Base-by-base conservation (phyloP, 257 asterid genomes). In the Thymus mandschuricus region DNA sequence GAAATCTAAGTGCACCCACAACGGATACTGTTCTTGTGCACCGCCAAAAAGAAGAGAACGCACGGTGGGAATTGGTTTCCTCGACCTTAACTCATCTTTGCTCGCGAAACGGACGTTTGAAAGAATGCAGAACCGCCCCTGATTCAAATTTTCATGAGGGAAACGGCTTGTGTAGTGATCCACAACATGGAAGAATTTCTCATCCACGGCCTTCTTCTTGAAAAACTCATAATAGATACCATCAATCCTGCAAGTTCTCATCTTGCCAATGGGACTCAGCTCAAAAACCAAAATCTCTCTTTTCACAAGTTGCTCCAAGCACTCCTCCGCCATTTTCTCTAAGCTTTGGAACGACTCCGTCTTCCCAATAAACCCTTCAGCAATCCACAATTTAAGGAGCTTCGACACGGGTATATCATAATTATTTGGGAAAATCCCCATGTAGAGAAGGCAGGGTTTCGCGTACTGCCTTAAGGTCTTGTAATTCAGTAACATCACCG, bases 391-490 rank as follows among this genome's bases (percentile, higher is more conserved):
- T 10, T 46, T 46, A 28, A 65, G 6, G 27, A 77, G 66, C 35
- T 50, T 75, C 1, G 48, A 21, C n/a, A 41, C 64, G 1, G 49
- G 68, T 54, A 78, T 63, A 15, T 49, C 71, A 12, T 57, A 28
- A 45, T 68, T 45, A 31, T 41, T 13, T 6, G 76, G 76, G 69
- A 71, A 52, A 31, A 46, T 21, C 12, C 69, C 76, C 68, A 71
- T 60, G 50, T 71, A 71, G 6, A 71, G 70, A 65, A 81, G 64
- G 64, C 81, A 78, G 1, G 61, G 34, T 29, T 60, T 72, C 8
- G 72, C 13, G 40, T 21, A 12, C 5, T 65, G 67, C 30, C 75
- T 79, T 61, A 81, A 63, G 30, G 43, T 45, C 66, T 13, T 41
- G 52, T 78, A 69, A 11, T 66, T 72, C 62, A 60, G 5, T 35